Conservation (phyloP, 805 yeast genomes). For the Starmerella kuoi region DNA sequence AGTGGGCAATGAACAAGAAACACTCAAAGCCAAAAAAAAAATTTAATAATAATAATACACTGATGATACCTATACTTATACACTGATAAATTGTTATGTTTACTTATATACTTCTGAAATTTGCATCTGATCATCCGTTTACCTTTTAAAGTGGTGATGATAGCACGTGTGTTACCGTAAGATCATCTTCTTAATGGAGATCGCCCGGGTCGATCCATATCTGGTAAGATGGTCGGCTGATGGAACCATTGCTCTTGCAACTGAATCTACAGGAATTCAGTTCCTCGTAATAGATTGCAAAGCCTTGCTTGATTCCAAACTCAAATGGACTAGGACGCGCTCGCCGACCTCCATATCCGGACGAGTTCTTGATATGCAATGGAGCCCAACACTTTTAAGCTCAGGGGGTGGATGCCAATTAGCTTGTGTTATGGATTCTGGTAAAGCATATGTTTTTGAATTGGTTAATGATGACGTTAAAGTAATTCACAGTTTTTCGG, state of each 20-base stretch:
- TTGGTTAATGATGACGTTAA: not conserved
- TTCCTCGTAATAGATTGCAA: slow-evolving; percentile 7
- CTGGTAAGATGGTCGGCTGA: slow-evolving; percentile 13
- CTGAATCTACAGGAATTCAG: slow-evolving; percentile 9
- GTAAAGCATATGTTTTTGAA: slow-evolving; percentile 7
- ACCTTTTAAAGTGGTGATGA: too few species aligned
- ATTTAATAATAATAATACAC: too few species aligned
- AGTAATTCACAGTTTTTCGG: not conserved
- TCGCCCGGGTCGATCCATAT: slow-evolving; percentile 17
- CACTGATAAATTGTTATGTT: too few species aligned
- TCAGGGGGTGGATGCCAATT: slow-evolving; percentile 4
- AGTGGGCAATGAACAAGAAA: too few species aligned
- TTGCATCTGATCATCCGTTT: too few species aligned
- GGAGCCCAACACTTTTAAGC: slow-evolving; percentile 8
- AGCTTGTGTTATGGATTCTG: slow-evolving; percentile 10
- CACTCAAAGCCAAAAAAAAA: too few species aligned
- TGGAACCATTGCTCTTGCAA: slow-evolving; percentile 15
- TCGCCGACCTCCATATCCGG: not conserved
- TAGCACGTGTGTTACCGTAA: too few species aligned
- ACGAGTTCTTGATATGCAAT: slow-evolving; percentile 11
- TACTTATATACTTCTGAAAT: too few species aligned
- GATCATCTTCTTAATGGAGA: slow-evolving; percentile 14
- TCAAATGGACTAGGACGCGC: slow-evolving; percentile 8
- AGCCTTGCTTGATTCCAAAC: slow-evolving; percentile 1
- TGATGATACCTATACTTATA: too few species aligned